A percentile compares a stretch with the other conserved stretches of the same genome.
Conservation (phyloP, 805 yeast genomes). For the Wickerhamomyces kurtzmanii region DNA sequence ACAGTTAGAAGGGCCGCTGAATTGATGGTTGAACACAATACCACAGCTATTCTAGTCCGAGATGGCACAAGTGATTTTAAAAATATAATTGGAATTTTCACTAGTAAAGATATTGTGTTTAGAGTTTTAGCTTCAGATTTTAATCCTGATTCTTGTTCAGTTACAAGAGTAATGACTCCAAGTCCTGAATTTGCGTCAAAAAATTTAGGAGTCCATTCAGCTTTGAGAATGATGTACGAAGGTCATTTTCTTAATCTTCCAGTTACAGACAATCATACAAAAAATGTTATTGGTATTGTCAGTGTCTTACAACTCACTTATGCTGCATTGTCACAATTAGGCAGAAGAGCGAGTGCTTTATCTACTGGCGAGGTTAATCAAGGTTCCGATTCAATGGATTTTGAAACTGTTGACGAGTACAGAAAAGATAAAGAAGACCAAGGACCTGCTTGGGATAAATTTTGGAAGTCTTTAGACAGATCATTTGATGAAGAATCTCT, state of each 20-base stretch:
- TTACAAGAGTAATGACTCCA: conserved; percentile 33
- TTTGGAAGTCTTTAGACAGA: conserved; percentile 21
- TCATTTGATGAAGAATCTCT: conserved; percentile 20
- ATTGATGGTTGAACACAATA: conserved; percentile 24
- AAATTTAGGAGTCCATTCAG: conserved; percentile 28
- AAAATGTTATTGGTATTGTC: conserved; percentile 28
- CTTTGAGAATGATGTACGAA: conserved; percentile 34
- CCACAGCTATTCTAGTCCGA: conserved; percentile 30
- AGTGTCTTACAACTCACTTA: conserved; percentile 34
- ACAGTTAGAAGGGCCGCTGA: conserved; percentile 28
- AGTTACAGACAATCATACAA: conserved; percentile 18
- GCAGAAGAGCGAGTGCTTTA: conserved; percentile 6
- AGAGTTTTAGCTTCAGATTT: conserved; percentile 27
- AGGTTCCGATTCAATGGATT: conserved; percentile 9
- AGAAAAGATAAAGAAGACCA: conserved; percentile 12
- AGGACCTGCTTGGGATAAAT: conserved; percentile 19
- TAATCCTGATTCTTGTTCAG: conserved; percentile 25
- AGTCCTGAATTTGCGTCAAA: conserved; percentile 35
- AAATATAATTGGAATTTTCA: conserved; percentile 33
- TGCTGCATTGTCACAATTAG: conserved; percentile 26
- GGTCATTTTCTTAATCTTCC: conserved; percentile 36
- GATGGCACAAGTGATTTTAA: conserved; percentile 20
- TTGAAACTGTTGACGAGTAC: conserved; percentile 12
- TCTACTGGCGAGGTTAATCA: conserved; percentile 8
- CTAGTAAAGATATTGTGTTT: conserved; percentile 34